Evolutionary conservation across 352 stramenopile species (phyloP), one percentile per base, ranked within the genome.

Genomic region (Phytophthora agathidicida): DNA sequence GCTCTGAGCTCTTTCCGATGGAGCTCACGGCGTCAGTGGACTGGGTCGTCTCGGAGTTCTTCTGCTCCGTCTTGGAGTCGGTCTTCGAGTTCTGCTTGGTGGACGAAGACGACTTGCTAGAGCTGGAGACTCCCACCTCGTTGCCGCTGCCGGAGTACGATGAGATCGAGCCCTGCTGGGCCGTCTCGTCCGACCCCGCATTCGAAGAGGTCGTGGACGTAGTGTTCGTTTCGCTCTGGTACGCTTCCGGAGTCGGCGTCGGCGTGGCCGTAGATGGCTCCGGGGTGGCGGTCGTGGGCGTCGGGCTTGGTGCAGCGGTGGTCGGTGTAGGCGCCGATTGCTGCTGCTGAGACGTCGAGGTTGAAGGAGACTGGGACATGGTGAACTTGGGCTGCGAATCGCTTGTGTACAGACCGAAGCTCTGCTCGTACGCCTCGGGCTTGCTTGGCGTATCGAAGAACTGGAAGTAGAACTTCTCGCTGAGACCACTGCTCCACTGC

Each of bases 391-490:
- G 38, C 56, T 71, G 54, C 17, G 52, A 70, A 65, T 83, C 57
- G 28, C 64, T 52, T 2, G 49, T 71, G 31, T 88, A 51, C 28
- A 93, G 54, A 10, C 78, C 83, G 58, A 75, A 93, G 38, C 53
- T 66, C 52, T 75, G 41, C 55, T 93, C 83, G 52, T 75, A 88
- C 0, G 30, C 38, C 23, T 67, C 44, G 0, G 58, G 39, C 45
- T 79, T 77, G 63, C 71, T 65, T 6, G 77, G 75, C 19, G 71
- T 75, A 68, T 93, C 79, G 47, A 86, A 93, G 55, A 90, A 80
- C 66, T 91, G 81, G 69, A 93, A 91, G 74, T 87, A 91, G 60
- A 78, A 89, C 47, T 86, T 85, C 52, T 81, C 75, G 26, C 74
- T 57, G 6, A 85, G 56, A 23, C 57, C 52, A 14, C 44, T 47